Evolutionary conservation across 768 basidiomycete species (phyloP).

Genomic region (Tremella mesenterica): DNA sequence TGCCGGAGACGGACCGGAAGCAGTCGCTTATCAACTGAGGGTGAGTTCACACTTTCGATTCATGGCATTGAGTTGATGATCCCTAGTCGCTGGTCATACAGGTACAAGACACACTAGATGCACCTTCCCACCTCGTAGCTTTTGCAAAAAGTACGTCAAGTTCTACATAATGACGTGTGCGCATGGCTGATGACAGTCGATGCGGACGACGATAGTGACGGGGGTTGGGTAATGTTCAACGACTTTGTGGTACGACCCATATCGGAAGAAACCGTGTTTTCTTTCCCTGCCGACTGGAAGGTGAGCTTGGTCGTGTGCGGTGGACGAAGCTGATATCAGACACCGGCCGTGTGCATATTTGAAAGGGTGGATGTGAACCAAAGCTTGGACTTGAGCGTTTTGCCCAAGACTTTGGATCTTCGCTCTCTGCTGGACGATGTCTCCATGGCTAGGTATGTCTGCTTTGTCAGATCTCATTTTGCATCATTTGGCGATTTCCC

Average conservation of each 20-base stretch:
- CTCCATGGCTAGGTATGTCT: slow-evolving; percentile 68
- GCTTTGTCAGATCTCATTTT: background rate
- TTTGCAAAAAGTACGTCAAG: slow-evolving; percentile 63
- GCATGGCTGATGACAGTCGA: slow-evolving; percentile 53
- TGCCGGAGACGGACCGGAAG: slow-evolving; percentile 16
- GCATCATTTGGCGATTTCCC: slow-evolving; percentile 8
- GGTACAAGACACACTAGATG: slow-evolving; percentile 57
- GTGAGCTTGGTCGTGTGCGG: no score
- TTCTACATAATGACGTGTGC: no score
- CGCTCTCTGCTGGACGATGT: slow-evolving; percentile 75
- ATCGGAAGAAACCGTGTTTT: slow-evolving; percentile 74
- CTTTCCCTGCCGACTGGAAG: slow-evolving; percentile 89
- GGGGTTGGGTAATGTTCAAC: slow-evolving; percentile 89
- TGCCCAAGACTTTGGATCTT: slow-evolving; percentile 62
- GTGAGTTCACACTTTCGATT: slow-evolving; percentile 48
- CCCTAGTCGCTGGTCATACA: slow-evolving; percentile 73
- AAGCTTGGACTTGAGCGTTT: slow-evolving; percentile 55
- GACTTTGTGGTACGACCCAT: slow-evolving; percentile 85
- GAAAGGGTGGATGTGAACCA: slow-evolving; percentile 61
- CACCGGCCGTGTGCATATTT: slow-evolving; percentile 82
- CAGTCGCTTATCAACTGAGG: slow-evolving; percentile 60
- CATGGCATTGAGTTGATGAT: slow-evolving; percentile 3
- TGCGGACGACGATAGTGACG: slow-evolving; percentile 49
- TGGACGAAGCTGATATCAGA: no score
- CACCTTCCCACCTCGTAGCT: slow-evolving; percentile 74